Percentiles rank a stretch among this genome's conserved stretches.
Conservation (phyloP, 164 flowering plant species). For the Vitis amurensis region DNA sequence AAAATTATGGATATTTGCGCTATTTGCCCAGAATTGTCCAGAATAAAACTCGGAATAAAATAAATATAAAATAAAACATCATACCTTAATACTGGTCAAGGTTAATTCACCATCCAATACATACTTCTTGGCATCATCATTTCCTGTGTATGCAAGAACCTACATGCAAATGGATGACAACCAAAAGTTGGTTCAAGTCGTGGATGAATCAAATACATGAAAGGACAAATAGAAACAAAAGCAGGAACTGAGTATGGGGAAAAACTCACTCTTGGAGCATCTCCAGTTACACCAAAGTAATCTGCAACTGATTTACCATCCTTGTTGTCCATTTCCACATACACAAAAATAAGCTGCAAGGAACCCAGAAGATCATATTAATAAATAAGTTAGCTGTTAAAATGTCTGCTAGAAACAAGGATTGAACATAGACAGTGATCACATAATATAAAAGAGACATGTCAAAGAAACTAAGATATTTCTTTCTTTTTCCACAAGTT, state of each 20-base stretch:
- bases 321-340: too few relatives aligned
- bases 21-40: background rate
- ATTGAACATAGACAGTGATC: too few relatives aligned
- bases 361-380: too few relatives aligned
- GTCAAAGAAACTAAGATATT: too few relatives aligned
- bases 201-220: background rate
- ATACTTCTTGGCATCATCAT: constrained; percentile 68
- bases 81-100: constrained; percentile 69
- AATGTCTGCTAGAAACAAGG: too few relatives aligned
- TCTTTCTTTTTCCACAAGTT: too few relatives aligned
- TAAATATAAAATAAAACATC: background rate
- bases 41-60: background rate
- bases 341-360: too few relatives aligned
- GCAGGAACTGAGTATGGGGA: background rate
- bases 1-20: background rate
- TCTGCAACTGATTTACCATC: constrained; percentile 8
- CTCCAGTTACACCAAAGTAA: constrained; percentile 81
- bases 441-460: too few relatives aligned
- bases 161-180: constrained; percentile 19
- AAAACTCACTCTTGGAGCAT: constrained; percentile 54
- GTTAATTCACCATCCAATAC: constrained; percentile 64
- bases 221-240: background rate
- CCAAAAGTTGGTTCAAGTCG: background rate
- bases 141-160: constrained; percentile 81
- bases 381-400: too few relatives aligned